These are phyloP conservation scores for Infundibulicybe gibba DNA, from an alignment of 768 basidiomycete genomes.

Conservation along the genomic window DNA sequence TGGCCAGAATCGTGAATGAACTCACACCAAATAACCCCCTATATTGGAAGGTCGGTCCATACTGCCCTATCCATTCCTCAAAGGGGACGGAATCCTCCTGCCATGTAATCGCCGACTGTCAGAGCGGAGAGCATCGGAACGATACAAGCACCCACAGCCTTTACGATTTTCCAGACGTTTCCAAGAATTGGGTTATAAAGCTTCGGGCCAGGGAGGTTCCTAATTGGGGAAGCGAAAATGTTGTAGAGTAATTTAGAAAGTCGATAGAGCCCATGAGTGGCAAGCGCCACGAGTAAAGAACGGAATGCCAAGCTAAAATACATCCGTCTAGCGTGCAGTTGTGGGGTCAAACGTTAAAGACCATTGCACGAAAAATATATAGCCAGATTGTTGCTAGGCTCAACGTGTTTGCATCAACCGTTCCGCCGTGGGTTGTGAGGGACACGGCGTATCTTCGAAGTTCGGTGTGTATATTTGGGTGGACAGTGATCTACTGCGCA, in stretches of 20 bases:
- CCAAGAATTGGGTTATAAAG: constrained; percentile 43
- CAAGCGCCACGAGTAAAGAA: constrained; percentile 15
- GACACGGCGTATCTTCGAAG: no score
- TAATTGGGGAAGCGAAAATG: constrained; percentile 36
- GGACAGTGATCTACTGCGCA: no score
- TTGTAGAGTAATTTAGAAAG: constrained; percentile 28
- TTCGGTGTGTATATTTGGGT: no score
- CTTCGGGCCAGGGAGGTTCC: constrained; percentile 49
- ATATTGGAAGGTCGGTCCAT: constrained; percentile 11
- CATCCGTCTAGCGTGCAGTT: no score
- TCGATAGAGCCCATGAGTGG: constrained; percentile 25
- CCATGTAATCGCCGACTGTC: no score
- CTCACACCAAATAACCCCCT: constrained; percentile 38
- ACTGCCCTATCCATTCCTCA: constrained; percentile 11
- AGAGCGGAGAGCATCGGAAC: no score
- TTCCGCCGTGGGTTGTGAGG: no score
- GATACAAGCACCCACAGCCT: constrained; percentile 27
- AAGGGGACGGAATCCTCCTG: constrained; percentile 17
- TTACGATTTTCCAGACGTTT: constrained; percentile 39
- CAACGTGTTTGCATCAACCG: no score
- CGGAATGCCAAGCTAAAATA: no score
- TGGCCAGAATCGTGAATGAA: neutral
- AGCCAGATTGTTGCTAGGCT: no score
- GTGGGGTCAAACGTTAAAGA: no score
- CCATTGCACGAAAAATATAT: no score